phyloP scores from a whole-genome alignment of 345 rosid genomes.

The Salix suchowensis region DNA sequence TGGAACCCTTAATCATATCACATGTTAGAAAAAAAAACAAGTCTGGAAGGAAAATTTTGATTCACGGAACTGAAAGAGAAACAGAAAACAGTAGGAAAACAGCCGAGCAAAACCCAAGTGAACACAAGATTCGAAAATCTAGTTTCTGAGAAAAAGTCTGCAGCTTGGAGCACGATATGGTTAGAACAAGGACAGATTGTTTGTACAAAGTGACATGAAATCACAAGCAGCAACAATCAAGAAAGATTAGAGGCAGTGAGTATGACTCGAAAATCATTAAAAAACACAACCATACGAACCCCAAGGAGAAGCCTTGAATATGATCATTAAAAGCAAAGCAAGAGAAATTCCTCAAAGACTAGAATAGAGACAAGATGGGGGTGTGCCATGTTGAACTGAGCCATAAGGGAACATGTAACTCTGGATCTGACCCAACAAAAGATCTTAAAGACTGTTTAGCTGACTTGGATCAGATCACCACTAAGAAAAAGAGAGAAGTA shows the following conservation, averaged over 20 bases:
- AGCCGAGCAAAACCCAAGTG: slow-evolving; percentile 22
- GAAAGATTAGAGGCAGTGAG: slow-evolving; percentile 7
- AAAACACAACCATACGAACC: not conserved
- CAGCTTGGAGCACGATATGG: slow-evolving; percentile 12
- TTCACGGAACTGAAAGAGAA: slow-evolving; percentile 16
- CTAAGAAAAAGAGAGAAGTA: slow-evolving; percentile 14
- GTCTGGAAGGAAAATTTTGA: slow-evolving; percentile 10
- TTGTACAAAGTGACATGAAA: slow-evolving; percentile 33
- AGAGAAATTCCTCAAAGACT: slow-evolving; percentile 15
- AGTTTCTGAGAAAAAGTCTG: slow-evolving; percentile 6
- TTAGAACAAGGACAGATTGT: slow-evolving; percentile 7
- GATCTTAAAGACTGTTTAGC: slow-evolving; percentile 13
- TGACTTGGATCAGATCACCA: slow-evolving; percentile 7
- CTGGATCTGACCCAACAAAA: slow-evolving; percentile 54
- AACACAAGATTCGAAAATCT: slow-evolving; percentile 18
- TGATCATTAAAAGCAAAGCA: slow-evolving; percentile 8
- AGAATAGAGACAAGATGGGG: slow-evolving; percentile 28
- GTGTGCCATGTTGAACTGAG: slow-evolving; percentile 29
- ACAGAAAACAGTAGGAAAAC: slow-evolving; percentile 18
- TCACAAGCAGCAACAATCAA: slow-evolving; percentile 18
- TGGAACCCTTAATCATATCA: slow-evolving; percentile 17
- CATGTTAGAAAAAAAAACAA: slow-evolving; percentile 16
- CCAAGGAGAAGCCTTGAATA: slow-evolving; percentile 15
- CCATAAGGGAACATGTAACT: slow-evolving; percentile 17
- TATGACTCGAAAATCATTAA: not conserved